Percentiles rank a stretch among this genome's conserved stretches.
Conservation (phyloP, 768 basidiomycete species). For the Termitomyces sp. region DNA sequence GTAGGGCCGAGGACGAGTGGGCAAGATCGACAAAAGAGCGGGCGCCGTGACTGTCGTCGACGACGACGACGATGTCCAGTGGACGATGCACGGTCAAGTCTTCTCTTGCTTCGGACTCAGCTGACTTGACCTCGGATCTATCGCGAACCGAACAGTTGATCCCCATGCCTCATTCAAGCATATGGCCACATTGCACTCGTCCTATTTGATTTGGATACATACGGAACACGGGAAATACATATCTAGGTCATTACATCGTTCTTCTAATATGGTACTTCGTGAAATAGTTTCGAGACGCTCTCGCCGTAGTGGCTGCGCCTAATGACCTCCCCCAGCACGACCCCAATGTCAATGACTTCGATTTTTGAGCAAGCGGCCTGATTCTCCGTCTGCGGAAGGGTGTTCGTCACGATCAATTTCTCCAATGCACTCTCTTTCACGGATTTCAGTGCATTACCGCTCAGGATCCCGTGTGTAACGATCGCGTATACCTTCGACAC, state of each 20-base stretch:
- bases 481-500: slow-evolving; percentile 84
- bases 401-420: slow-evolving; percentile 98
- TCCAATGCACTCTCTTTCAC: slow-evolving; percentile 76
- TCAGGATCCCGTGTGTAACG: slow-evolving; percentile 95
- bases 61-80: slow-evolving; percentile 13
- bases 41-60: slow-evolving; percentile 18
- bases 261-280: slow-evolving; percentile 81
- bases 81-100: slow-evolving; percentile 15
- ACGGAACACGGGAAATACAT: slow-evolving; percentile 2
- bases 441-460: slow-evolving; percentile 78
- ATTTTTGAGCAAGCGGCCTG: slow-evolving; percentile 71
- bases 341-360: slow-evolving; percentile 92
- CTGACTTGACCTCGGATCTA: slow-evolving; percentile 25
- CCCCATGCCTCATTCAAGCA: slow-evolving; percentile 14
- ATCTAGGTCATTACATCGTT: slow-evolving; percentile 5
- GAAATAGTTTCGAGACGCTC: slow-evolving; percentile 84
- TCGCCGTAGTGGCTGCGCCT: slow-evolving; percentile 97
- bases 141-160: slow-evolving; percentile 15
- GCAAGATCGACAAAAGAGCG: slow-evolving; percentile 11
- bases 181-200: slow-evolving; percentile 8
- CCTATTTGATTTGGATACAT: slow-evolving; percentile 14
- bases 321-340: slow-evolving; percentile 94
- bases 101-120: slow-evolving; percentile 15
- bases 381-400: slow-evolving; percentile 86
- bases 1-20: background rate